Base-by-base conservation (phyloP, 2,329 filamentous ascomycete species). In the Atkinsonella hypoxylon region DNA sequence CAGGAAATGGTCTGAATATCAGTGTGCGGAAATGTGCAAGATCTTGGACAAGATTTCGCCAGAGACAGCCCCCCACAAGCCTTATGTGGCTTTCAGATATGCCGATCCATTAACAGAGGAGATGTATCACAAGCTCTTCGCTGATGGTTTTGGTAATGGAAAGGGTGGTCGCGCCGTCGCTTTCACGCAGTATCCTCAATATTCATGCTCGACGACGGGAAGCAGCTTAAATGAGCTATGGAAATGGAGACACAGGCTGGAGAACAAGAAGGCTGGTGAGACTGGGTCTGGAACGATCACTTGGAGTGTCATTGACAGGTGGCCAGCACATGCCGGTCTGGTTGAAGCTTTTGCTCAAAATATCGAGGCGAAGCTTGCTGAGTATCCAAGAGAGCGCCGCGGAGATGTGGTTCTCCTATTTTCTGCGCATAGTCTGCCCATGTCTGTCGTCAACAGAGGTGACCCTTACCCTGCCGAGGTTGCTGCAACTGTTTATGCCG, bases 291-390 rank as follows among this genome's bases (percentile, higher is more conserved):
- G 90, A 12, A 74, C 82, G 2, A 95, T 98, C 56, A 78, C 84
- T 52, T 98, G 93, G 93, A 96, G 89, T 67, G 91, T 97, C 49
- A 98, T 98, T 66, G 93, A 98, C 68, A 81, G 93, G 54, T 98
- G 93, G 93, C 93, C 91, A 6, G 83, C 82, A n/a, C 91, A 98
- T 64, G 75, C 82, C 2, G 93, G 93, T 2, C 73, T 98, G 38
- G 84, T 97, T 1, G 87, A 96, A 63, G 89, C 91, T 0, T 91
- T 98, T 67, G 90, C 91, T 2, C 81, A 83, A 61, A 95, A 95
- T 64, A 95, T 98, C 50, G 87, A 95, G 68, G 82, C 81, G 50
- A 89, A 87, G 61, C 73, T 98, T 40, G 76, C 79, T 30, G 85
- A 87, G 55, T 98, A 97, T 60, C 89, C 91, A 0, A 79, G 84